Base-by-base conservation (phyloP, 331 rosid species). In the Spiraea crenata region DNA sequence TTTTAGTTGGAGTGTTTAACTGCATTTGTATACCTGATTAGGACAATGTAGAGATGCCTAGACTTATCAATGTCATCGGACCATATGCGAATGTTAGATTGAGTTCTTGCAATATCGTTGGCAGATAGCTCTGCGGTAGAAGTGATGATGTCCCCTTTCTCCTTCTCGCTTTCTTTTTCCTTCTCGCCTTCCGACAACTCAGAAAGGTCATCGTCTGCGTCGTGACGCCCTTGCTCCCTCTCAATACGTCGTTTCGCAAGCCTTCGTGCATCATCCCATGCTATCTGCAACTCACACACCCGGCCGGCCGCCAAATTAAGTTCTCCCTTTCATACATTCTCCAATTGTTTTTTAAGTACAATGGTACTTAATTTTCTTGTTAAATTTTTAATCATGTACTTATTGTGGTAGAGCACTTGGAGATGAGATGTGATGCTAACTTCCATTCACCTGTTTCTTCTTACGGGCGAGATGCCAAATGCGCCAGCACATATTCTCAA, bases 131-230 rank as follows among this genome's bases (percentile, higher is more conserved):
- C 65, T 34, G 15, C 9, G 31, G 31, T 25, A 1, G 44, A 7
- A 44, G 69, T 79, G 42, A 69, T 34, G 47, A 25, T 25, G 31
- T 25, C 64, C 49, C 49, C 49, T 45, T 45, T 45, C 12, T 59
- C 45, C 64, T 17, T 37, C 19, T 82, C 85, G 14, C 85, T 82
- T 66, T 83, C 84, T 68, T 85, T 87, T 74, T 90, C 96, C 62
- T 88, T 90, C 75, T 88, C 96, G 7, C 92, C 96, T 75, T 88
- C 96, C 0, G 96, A 90, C 17, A 88, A 82, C 74, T 88, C 95
- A 0, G 96, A 84, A 35, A 88, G 90, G 70, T 90, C 96, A 61
- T 85, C 85, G 0, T 86, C 89, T 1, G 96, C 95, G 59, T 88
- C 95, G 3, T 74, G 69, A 14, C 95, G 83, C 52, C 95, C 95